Conservation (phyloP, 2,329 filamentous ascomycete genomes). For the Trichoderma citrinoviride region DNA sequence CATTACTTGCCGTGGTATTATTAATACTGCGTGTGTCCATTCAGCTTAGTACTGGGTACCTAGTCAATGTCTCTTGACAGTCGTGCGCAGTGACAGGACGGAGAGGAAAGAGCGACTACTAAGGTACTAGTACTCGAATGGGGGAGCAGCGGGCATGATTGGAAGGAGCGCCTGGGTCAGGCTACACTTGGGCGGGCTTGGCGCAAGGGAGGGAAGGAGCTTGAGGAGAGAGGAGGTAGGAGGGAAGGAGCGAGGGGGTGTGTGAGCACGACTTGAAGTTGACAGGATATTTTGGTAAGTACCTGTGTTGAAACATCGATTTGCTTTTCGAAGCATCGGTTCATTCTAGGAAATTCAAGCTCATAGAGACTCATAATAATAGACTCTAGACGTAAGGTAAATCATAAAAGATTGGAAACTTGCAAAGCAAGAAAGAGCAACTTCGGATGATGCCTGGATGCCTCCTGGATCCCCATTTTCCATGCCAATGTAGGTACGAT, state of each 20-base stretch:
- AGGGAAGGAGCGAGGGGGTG: neutral
- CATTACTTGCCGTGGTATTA: no score
- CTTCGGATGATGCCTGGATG: neutral
- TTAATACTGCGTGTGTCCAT: neutral
- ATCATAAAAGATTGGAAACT: no score
- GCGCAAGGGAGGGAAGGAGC: neutral
- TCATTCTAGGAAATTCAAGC: no score
- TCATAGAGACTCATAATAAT: no score
- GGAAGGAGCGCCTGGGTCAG: neutral
- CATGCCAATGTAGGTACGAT: neutral
- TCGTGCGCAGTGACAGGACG: neutral
- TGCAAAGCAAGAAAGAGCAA: no score
- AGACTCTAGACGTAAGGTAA: no score
- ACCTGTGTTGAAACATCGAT: no score
- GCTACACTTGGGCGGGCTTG: slow-evolving; percentile 3
- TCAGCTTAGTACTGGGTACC: neutral
- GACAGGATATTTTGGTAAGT: no score
- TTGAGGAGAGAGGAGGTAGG: no score
- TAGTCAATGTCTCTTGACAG: neutral
- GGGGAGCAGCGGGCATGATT: neutral
- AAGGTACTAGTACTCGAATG: no score
- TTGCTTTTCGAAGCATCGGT: no score
- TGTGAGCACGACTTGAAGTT: neutral
- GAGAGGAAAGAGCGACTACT: neutral
- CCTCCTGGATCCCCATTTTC: neutral